A percentile compares a stretch with the other conserved stretches of the same genome.
Conservation (phyloP, 495 filamentous ascomycete species). For the Aspergillus sparsus region DNA sequence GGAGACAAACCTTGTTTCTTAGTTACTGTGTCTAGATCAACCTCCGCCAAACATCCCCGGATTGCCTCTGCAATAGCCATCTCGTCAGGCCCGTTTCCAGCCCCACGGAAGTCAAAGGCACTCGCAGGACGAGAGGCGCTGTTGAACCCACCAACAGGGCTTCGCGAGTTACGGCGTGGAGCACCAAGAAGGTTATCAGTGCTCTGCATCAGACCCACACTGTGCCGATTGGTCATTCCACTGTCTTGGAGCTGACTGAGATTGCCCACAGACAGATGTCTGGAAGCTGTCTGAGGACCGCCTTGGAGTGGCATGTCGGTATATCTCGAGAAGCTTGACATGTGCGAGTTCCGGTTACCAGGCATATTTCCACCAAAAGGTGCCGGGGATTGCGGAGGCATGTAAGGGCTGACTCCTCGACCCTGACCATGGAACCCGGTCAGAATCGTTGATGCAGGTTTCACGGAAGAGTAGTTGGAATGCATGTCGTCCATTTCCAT, state of each 20-base stretch:
- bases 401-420: slow-evolving; percentile 57
- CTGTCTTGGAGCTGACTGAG: slow-evolving; percentile 59
- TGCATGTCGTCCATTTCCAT: slow-evolving; percentile 99
- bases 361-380: slow-evolving; percentile 59
- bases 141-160: slow-evolving; percentile 47
- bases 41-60: slow-evolving; percentile 77
- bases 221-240: slow-evolving; percentile 48
- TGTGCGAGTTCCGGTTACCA: slow-evolving; percentile 56
- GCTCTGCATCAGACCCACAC: slow-evolving; percentile 54
- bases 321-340: slow-evolving; percentile 56
- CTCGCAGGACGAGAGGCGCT: slow-evolving; percentile 60
- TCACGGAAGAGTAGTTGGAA: slow-evolving; percentile 91
- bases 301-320: slow-evolving; percentile 47
- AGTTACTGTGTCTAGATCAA: slow-evolving; percentile 91
- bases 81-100: slow-evolving; percentile 66
- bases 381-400: slow-evolving; percentile 78
- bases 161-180: slow-evolving; percentile 52
- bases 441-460: slow-evolving; percentile 87
- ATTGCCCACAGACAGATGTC: slow-evolving; percentile 63
- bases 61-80: slow-evolving; percentile 77
- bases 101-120: slow-evolving; percentile 69
- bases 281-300: slow-evolving; percentile 40
- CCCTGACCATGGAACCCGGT: slow-evolving; percentile 77
- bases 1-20: slow-evolving; percentile 80
- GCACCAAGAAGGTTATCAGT: slow-evolving; percentile 61